Conservation (phyloP, 2,329 filamentous ascomycete species). For the Trichoderma sp. region DNA sequence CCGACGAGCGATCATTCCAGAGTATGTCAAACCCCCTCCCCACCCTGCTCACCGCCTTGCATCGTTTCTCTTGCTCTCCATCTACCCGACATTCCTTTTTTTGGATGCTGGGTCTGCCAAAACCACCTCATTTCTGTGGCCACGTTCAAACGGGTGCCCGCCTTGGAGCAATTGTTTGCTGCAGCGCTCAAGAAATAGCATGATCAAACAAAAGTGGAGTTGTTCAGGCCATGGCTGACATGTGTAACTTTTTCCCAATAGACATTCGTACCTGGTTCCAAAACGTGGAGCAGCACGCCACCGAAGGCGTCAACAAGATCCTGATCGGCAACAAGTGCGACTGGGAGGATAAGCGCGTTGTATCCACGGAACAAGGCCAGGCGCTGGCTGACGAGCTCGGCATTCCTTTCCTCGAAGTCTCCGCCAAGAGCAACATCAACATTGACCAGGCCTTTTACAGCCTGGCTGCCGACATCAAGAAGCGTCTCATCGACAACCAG, state of each 20-base stretch:
- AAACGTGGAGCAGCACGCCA: conserved; percentile 97
- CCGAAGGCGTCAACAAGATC: conserved; percentile 99
- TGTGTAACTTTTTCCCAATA: conserved; percentile 40
- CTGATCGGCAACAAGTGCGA: conserved; percentile 99
- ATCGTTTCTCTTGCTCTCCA: background rate
- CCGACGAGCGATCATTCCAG: conserved; percentile 92
- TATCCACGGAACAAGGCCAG: conserved; percentile 91
- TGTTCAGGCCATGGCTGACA: background rate
- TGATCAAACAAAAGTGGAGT: background rate
- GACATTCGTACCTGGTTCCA: conserved; percentile 99
- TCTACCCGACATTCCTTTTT: background rate
- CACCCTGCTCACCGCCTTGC: conserved; percentile 2
- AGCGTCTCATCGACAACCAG: conserved; percentile 89
- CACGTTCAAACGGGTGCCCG: background rate
- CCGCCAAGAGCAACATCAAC: conserved; percentile 99
- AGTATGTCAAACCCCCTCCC: conserved; percentile 58
- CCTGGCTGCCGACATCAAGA: conserved; percentile 96
- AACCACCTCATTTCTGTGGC: background rate
- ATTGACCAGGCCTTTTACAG: conserved; percentile 98
- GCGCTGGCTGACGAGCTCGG: conserved; percentile 92
- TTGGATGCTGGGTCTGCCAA: background rate
- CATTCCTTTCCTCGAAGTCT: conserved; percentile 98
- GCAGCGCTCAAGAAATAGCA: background rate
- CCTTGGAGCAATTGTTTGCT: background rate
- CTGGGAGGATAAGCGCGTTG: conserved; percentile 98